phyloP scores from a whole-genome alignment of 257 asterid genomes.

The Jasminum sambac region DNA sequence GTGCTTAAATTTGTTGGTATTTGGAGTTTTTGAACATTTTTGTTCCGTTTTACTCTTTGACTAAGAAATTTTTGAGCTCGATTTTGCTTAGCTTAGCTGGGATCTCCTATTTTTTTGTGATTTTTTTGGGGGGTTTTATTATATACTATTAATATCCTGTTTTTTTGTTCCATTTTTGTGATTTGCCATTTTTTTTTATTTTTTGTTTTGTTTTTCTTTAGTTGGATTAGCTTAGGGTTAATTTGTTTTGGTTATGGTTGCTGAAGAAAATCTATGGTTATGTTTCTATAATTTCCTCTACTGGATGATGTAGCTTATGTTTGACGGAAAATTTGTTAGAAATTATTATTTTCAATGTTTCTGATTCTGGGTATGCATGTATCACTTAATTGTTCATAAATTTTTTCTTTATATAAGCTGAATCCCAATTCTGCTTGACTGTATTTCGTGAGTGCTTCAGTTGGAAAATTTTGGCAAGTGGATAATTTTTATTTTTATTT shows the following conservation, averaged over 20 bases:
- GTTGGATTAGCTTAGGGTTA: constrained; percentile 3
- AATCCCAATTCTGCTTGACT: not conserved
- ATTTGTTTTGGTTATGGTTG: constrained; percentile 7
- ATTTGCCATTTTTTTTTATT: not conserved
- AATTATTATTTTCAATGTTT: not conserved
- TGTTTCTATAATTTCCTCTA: not conserved
- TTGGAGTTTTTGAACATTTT: constrained; percentile 5
- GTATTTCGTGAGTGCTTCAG: not conserved
- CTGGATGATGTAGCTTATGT: constrained; percentile 22
- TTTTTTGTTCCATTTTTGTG: constrained; percentile 2
- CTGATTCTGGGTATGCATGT: constrained; percentile 6
- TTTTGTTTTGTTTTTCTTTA: not conserved
- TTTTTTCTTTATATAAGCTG: not conserved
- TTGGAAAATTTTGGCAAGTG: not conserved
- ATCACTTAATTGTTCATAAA: constrained; percentile 1
- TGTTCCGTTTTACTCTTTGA: not conserved
- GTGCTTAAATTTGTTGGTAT: constrained; percentile 17
- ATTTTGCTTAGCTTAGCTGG: constrained; percentile 24
- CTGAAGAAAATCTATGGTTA: constrained; percentile 2
- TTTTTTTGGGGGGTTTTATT: constrained; percentile 1
- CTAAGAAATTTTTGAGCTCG: constrained; percentile 5
- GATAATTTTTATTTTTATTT: not conserved
- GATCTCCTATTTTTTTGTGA: constrained; percentile 28
- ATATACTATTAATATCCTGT: constrained; percentile 15
- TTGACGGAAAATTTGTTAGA: not conserved